Evolutionary conservation across 75 land plant species (phyloP), one percentile per base, ranked within the genome.

Genomic region (Pinus albicaulis): DNA sequence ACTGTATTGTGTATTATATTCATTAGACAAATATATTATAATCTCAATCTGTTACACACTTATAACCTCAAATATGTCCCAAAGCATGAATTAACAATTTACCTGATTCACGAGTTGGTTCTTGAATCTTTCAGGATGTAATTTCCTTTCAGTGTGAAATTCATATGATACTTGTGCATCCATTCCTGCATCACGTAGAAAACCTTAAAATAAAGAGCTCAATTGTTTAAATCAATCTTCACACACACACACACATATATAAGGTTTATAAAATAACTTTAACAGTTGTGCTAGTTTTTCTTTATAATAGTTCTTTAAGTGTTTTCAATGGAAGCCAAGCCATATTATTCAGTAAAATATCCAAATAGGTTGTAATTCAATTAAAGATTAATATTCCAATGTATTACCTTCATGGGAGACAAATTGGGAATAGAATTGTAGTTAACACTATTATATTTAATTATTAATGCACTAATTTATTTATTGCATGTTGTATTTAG

Each of bases 141-240:
- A 62, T 59, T 85, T 77, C 60, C 92, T 82, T 72, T 85, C 82
- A 44, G 87, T 20, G 55, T 90, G 90, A 85, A 90, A 90, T 73
- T 77, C 87, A 75, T 90, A 87, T 13, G 92, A 85, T 77, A 90
- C 87, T 80, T 87, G 82, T 70, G 92, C 87, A 80, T 88, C 90
- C 90, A 88, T 88, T 56, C 90, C 90, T 88, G 76, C 17, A 71
- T 11, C 74, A 56, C 58, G 69, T 74, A 22, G 65, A 58, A 14
- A 74, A 75, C 28, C 59, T 5, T 63, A 59, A 19, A 23, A 73
- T 38, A 56, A 73, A 73, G 22, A 73, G 56, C 20, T 68, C 3
- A 41, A 15, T 68, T 68, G 12, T 3, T 68, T 41, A n/a, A 68
- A 36, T 44, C 31, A 7, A 36, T 20, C 38, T 19, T 8, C 23